Conservation (phyloP, 345 rosid genomes). For the Hibiscus mutabilis region DNA sequence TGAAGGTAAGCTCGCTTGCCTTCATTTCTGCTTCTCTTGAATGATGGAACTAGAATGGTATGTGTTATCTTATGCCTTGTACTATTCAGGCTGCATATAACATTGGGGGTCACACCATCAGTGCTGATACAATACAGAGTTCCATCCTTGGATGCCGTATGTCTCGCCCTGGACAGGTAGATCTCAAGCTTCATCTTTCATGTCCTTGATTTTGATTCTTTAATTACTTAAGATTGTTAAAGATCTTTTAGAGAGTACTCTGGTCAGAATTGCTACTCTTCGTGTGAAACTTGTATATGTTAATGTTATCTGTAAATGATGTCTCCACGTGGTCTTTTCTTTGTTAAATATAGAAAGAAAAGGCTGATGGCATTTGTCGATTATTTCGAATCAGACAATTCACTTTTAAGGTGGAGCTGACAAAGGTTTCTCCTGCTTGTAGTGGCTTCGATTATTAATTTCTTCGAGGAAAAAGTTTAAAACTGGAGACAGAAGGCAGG, state of each 20-base stretch:
- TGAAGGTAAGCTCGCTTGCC: conserved; percentile 47
- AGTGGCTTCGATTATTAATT: conserved; percentile 83
- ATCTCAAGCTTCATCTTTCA: conserved; percentile 6
- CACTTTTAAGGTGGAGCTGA: conserved; percentile 3
- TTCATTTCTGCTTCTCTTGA: not conserved
- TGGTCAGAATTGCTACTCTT: too few species aligned
- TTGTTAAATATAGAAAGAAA: not conserved
- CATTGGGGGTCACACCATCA: conserved; percentile 81
- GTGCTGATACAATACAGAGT: conserved; percentile 72
- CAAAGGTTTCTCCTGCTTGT: conserved; percentile 20
- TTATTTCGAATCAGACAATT: not conserved
- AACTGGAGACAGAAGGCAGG: conserved; percentile 58
- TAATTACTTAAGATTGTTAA: not conserved
- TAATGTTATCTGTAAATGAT: not conserved
- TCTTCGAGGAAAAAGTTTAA: conserved; percentile 67
- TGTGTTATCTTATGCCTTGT: conserved; percentile 14
- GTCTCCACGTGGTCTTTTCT: not conserved
- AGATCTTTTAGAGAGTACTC: too few species aligned
- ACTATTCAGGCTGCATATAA: conserved; percentile 88
- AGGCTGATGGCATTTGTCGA: not conserved
- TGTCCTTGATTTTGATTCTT: conserved; percentile 1
- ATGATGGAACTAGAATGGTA: not conserved
- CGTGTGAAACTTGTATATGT: not conserved
- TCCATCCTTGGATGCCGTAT: conserved; percentile 80
- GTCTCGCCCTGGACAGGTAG: conserved; percentile 96